Conservation (phyloP, 805 yeast species). For the Lachancea sp. region DNA sequence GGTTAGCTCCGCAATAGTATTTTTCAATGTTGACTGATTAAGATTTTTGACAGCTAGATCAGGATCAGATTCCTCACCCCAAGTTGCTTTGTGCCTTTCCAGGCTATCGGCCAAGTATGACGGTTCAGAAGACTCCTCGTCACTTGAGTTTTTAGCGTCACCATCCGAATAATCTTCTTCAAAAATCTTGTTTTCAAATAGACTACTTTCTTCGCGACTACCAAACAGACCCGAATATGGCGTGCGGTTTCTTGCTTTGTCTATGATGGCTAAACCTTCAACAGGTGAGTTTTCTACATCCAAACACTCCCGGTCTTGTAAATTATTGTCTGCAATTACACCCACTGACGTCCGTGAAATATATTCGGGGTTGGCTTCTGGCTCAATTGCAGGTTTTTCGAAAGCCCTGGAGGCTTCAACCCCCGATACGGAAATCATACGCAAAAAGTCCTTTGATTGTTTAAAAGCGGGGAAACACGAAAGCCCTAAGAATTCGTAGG, state of each 20-base stretch:
- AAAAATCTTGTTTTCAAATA: slow-evolving; percentile 13
- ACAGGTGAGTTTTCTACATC: slow-evolving; percentile 19
- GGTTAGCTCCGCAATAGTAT: slow-evolving; percentile 56
- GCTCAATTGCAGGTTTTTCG: slow-evolving; percentile 19
- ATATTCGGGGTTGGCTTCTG: slow-evolving; percentile 4
- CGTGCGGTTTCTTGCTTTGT: background rate
- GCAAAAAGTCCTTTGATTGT: slow-evolving; percentile 48
- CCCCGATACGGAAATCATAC: slow-evolving; percentile 42
- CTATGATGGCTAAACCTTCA: background rate
- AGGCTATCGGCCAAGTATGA: background rate
- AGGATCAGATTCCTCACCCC: slow-evolving; percentile 18
- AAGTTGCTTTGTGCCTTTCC: slow-evolving; percentile 14
- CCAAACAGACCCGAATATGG: slow-evolving; percentile 13
- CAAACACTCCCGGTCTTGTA: slow-evolving; percentile 11
- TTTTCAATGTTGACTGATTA: slow-evolving; percentile 38
- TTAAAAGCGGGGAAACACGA: slow-evolving; percentile 54
- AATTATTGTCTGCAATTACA: slow-evolving; percentile 28
- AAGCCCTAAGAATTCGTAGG: slow-evolving; percentile 44
- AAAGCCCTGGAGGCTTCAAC: slow-evolving; percentile 29
- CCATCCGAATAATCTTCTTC: slow-evolving; percentile 16
- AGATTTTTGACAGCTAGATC: slow-evolving; percentile 18
- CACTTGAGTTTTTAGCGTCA: slow-evolving; percentile 10
- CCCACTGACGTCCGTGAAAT: background rate
- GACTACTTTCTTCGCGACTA: slow-evolving; percentile 7
- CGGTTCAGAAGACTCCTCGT: slow-evolving; percentile 1